phyloP scores from a whole-genome alignment of 1,139 yeast species.

The Zygosaccharomyces pseudobailii region DNA sequence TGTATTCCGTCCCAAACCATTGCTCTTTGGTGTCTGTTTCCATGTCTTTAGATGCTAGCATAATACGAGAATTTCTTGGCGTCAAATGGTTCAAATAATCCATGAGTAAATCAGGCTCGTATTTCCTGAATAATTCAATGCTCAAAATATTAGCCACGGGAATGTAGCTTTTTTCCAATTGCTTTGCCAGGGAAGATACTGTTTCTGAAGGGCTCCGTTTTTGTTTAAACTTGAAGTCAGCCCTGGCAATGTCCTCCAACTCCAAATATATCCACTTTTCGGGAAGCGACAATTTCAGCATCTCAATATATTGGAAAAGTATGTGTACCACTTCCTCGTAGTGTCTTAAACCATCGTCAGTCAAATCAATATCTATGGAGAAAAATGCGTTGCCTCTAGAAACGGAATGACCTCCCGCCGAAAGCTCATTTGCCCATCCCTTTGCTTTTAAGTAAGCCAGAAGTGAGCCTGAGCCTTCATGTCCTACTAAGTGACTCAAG shows the following conservation, averaged over 20 bases:
- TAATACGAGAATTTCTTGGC: conserved; percentile 57
- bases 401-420: conserved; percentile 68
- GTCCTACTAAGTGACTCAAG: conserved; percentile 80
- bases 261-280: conserved; percentile 53
- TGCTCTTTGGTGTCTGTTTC: conserved; percentile 48
- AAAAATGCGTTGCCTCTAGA: conserved; percentile 68
- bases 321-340: conserved; percentile 57
- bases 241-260: conserved; percentile 42
- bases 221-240: conserved; percentile 62
- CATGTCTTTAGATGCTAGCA: conserved; percentile 50
- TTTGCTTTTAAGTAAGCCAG: conserved; percentile 60
- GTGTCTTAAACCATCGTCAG: conserved; percentile 62
- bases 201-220: conserved; percentile 60
- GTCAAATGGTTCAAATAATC: conserved; percentile 49
- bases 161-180: conserved; percentile 46
- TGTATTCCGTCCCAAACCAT: conserved; percentile 90
- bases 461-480: conserved; percentile 84
- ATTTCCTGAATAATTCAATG: conserved; percentile 54
- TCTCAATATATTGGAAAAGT: conserved; percentile 66
- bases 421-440: conserved; percentile 77
- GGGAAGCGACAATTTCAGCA: conserved; percentile 53
- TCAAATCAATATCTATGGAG: conserved; percentile 65
- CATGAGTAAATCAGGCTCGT: conserved; percentile 49
- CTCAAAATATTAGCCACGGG: conserved; percentile 64
- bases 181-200: conserved; percentile 46